These are phyloP conservation scores for Schizophyllum commune DNA, from an alignment of 1,284 basidiomycete species.

Conservation along the genomic window DNA sequence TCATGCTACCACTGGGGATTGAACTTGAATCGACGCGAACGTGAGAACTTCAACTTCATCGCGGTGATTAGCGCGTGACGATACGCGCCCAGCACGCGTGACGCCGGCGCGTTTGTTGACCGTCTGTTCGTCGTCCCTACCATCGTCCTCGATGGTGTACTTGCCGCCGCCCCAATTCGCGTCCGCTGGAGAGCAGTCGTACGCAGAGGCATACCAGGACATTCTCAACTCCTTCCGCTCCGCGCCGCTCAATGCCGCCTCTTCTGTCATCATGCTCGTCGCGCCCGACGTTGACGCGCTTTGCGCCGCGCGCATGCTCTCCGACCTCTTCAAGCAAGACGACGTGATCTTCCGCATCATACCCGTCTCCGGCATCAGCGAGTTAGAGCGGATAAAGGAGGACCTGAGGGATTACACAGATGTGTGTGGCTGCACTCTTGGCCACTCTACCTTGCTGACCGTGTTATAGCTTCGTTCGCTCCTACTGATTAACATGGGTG, in stretches of 20 bases:
- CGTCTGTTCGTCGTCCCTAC: too few species aligned
- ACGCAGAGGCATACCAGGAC: slow-evolving; percentile 73
- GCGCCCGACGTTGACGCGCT: slow-evolving; percentile 88
- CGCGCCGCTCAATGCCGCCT: slow-evolving; percentile 67
- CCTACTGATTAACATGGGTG: slow-evolving; percentile 90
- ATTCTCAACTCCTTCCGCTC: slow-evolving; percentile 72
- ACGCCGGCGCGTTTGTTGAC: too few species aligned
- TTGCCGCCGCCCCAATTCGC: slow-evolving; percentile 63
- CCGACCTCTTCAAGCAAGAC: slow-evolving; percentile 88
- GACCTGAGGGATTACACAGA: slow-evolving; percentile 30
- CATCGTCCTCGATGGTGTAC: slow-evolving; percentile 58
- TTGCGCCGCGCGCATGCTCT: slow-evolving; percentile 84
- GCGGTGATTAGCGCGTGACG: too few species aligned
- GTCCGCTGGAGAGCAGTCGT: slow-evolving; percentile 50
- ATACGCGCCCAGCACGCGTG: too few species aligned
- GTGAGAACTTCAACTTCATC: too few species aligned
- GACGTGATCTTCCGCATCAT: slow-evolving; percentile 88
- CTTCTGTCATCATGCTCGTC: slow-evolving; percentile 79
- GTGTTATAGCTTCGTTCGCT: slow-evolving; percentile 77
- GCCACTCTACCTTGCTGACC: not conserved
- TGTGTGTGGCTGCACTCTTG: slow-evolving; percentile 3
- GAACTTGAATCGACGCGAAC: too few species aligned
- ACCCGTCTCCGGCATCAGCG: slow-evolving; percentile 80
- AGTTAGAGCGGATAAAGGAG: slow-evolving; percentile 15
- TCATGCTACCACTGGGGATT: too few species aligned